Evolutionary conservation across 1,139 yeast genomes (phyloP).

Genomic region (Yamadazyma diddensiae): DNA sequence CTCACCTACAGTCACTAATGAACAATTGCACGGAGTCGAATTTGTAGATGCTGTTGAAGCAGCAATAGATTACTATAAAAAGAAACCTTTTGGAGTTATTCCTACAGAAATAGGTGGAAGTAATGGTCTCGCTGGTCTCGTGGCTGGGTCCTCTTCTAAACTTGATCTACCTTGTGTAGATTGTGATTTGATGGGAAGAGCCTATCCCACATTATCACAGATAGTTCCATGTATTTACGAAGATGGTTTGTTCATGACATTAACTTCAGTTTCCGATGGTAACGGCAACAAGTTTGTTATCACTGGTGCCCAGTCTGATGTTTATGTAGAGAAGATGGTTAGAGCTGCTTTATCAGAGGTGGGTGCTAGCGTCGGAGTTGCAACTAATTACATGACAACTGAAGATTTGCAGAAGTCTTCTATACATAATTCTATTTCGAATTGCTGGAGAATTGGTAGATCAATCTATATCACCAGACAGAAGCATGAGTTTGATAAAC

Average conservation of each 20-base stretch:
- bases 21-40: slow-evolving; percentile 38
- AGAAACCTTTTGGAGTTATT: slow-evolving; percentile 26
- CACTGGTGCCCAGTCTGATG: slow-evolving; percentile 29
- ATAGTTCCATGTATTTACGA: slow-evolving; percentile 27
- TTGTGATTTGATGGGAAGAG: slow-evolving; percentile 46
- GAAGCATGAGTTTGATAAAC: slow-evolving; percentile 27
- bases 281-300: slow-evolving; percentile 40
- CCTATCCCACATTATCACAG: slow-evolving; percentile 40
- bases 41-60: slow-evolving; percentile 28
- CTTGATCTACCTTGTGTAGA: slow-evolving; percentile 23
- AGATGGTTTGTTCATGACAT: slow-evolving; percentile 21
- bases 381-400: slow-evolving; percentile 29
- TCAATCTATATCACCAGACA: slow-evolving; percentile 37
- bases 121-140: slow-evolving; percentile 37
- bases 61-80: slow-evolving; percentile 21
- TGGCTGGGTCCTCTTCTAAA: slow-evolving; percentile 13
- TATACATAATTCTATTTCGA: slow-evolving; percentile 28
- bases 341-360: slow-evolving; percentile 40
- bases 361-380: slow-evolving; percentile 39
- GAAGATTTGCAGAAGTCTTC: slow-evolving; percentile 18
- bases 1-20: slow-evolving; percentile 45
- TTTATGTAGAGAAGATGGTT: slow-evolving; percentile 33
- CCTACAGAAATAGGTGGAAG: slow-evolving; percentile 45
- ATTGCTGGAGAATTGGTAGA: slow-evolving; percentile 48
- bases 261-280: slow-evolving; percentile 42